phyloP scores from a whole-genome alignment of 1,284 basidiomycete species.

The Naganishia sp. region DNA sequence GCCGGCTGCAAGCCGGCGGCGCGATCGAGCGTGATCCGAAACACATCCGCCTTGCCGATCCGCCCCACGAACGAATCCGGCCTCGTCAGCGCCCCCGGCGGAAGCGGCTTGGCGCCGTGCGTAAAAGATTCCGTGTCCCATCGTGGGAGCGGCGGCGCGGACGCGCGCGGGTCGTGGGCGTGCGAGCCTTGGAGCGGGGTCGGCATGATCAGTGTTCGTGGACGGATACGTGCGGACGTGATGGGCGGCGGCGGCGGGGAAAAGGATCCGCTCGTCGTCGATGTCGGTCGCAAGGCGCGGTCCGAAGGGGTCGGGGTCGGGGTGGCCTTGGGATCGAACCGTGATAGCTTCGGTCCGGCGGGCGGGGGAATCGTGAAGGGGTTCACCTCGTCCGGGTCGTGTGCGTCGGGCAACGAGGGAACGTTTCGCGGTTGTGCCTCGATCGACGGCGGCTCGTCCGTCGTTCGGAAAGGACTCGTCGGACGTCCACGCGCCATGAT shows the following conservation, averaged over 20 bases:
- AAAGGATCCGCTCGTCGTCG: slow-evolving; percentile 11
- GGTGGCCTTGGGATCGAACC: slow-evolving; percentile 47
- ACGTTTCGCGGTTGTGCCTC: background rate
- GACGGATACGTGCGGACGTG: slow-evolving; percentile 41
- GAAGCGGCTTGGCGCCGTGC: slow-evolving; percentile 50
- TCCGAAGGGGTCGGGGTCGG: background rate
- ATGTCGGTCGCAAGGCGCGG: background rate
- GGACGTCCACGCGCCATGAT: slow-evolving; percentile 33
- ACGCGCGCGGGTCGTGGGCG: slow-evolving; percentile 13
- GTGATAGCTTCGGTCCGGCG: slow-evolving; percentile 40
- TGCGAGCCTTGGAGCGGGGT: slow-evolving; percentile 36
- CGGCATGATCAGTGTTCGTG: slow-evolving; percentile 52
- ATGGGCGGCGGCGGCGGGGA: background rate
- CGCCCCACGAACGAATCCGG: slow-evolving; percentile 39
- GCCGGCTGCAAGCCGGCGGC: slow-evolving; percentile 35
- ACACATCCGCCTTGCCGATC: slow-evolving; percentile 21
- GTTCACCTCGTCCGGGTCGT: slow-evolving; percentile 36
- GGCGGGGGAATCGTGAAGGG: slow-evolving; percentile 51
- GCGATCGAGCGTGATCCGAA: too few species aligned
- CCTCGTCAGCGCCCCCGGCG: slow-evolving; percentile 42
- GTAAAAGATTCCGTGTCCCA: slow-evolving; percentile 39
- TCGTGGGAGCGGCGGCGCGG: background rate
- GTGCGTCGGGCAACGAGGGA: background rate
- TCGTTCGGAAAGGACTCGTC: slow-evolving; percentile 16
- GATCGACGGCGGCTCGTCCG: background rate